Evolutionary conservation across 768 basidiomycete species (phyloP), one percentile per base, ranked within the genome.

Genomic region (Phylloporus scabripes): DNA sequence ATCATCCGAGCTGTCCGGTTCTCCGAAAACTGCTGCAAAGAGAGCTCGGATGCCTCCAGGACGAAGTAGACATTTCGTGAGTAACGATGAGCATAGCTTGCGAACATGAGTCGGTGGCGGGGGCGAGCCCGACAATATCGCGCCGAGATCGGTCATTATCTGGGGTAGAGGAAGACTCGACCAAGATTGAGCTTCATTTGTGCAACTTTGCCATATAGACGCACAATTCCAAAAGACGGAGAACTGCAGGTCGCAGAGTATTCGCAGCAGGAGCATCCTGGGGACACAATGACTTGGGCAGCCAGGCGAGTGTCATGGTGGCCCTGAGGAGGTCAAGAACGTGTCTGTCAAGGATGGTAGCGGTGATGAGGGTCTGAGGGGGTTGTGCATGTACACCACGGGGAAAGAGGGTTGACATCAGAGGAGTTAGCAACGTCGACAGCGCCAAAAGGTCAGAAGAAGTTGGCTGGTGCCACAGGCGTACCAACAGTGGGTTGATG

Each of bases 1-100:
- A 46, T 81, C 79, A 4, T 79, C 79, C 0, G 65, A 61, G 3
- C 52, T 53, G 17, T 81, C 79, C 31, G 77, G 77, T 37, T 83
- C 83, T 2, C 82, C 80, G 46, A 92, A 83, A 1, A 90, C 70
- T 9, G 85, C 84, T 9, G 75, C 72, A 54, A 79, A 82, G 17
- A 92, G 73, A 0, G 86, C 87, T 24, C 71, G 73, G 1, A 92
- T 73, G 1, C 91, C 91, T 20, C 81, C 77, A 0, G 81, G 78
- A 18, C 86, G 80, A 18, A 87, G 66, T 9, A 92, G 66, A 60
- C 90, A 87, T 49, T 77, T 74, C 55, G 81, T 83, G 21, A 92
- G 76, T 28, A 89, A 69, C n/a, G 73, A 72, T 0, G 77, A 71
- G 54, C 81, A 86, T 26, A 80, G 57, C 58, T 75, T 84, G 34